Percentiles rank a stretch among this genome's conserved stretches.
Evolutionary conservation across 192 early-diverging fungal species (phyloP).

Genomic region (Rhizophagus clarus): DNA sequence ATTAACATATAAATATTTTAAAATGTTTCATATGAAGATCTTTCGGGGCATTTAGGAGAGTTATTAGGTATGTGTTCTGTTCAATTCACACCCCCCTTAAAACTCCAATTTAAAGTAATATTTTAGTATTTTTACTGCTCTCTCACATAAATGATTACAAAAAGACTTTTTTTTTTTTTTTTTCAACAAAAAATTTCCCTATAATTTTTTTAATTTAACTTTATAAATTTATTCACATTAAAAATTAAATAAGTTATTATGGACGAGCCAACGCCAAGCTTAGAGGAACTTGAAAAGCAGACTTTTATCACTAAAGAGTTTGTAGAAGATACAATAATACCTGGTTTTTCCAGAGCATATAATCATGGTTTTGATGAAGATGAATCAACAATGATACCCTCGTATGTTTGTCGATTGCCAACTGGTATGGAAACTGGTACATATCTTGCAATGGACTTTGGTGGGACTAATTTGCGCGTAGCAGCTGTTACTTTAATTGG

Average conservation of each 20-base stretch:
- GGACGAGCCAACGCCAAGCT: neutral
- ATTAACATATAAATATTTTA: no score
- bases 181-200: no score
- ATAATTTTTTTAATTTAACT: no score
- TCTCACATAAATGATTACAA: no score
- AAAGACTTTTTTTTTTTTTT: no score
- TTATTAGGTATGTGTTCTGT: no score
- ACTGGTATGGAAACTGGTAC: constrained; percentile 84
- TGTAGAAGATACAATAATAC: neutral
- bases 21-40: no score
- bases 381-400: constrained; percentile 84
- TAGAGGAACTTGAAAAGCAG: neutral
- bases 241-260: neutral
- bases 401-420: constrained; percentile 81
- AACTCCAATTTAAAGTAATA: no score
- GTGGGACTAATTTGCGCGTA: constrained; percentile 94
- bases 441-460: constrained; percentile 90
- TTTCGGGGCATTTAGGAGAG: no score
- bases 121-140: no score
- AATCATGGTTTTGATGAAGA: constrained; percentile 45
- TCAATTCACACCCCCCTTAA: no score
- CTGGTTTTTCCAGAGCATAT: neutral
- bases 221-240: no score
- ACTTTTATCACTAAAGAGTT: neutral
- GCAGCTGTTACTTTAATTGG: constrained; percentile 82